Conservation (phyloP, 1,139 yeast species). For the Candida pseudoviswanathii region DNA sequence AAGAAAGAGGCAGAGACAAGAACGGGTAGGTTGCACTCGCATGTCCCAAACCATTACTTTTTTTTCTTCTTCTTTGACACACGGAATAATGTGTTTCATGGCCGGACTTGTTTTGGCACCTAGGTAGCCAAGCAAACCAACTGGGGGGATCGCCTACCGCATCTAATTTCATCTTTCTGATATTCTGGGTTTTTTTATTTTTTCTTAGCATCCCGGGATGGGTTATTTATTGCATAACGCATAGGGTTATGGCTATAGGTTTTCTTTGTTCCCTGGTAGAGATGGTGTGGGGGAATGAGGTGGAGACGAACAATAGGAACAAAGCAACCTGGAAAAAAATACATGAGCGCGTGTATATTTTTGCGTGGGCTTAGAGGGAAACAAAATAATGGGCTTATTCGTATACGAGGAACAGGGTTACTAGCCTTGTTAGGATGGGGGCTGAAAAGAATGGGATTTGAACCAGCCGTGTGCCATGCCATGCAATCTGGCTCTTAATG, state of each 20-base stretch:
- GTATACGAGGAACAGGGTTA: too few relatives aligned
- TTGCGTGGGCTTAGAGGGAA: too few relatives aligned
- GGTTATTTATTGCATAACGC: background rate
- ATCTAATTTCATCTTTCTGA: background rate
- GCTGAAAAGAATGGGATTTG: too few relatives aligned
- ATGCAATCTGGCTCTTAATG: too few relatives aligned
- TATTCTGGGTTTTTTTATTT: background rate
- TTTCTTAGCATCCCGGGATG: conserved; percentile 4
- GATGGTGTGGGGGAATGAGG: background rate
- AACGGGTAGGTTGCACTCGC: too few relatives aligned
- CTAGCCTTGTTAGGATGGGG: too few relatives aligned
- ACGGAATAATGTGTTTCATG: background rate
- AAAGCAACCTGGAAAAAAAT: background rate
- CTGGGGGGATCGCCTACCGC: too few relatives aligned
- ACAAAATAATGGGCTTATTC: too few relatives aligned
- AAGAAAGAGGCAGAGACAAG: too few relatives aligned
- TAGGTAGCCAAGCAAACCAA: background rate
- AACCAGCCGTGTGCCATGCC: too few relatives aligned
- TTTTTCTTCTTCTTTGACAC: background rate
- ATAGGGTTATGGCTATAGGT: background rate
- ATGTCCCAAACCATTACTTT: background rate
- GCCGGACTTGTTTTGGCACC: too few relatives aligned
- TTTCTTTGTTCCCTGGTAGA: background rate
- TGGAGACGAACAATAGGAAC: background rate
- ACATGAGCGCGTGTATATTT: too few relatives aligned